phyloP scores from a whole-genome alignment of 169 alveolate genomes.

The Perkinsus marinus region DNA sequence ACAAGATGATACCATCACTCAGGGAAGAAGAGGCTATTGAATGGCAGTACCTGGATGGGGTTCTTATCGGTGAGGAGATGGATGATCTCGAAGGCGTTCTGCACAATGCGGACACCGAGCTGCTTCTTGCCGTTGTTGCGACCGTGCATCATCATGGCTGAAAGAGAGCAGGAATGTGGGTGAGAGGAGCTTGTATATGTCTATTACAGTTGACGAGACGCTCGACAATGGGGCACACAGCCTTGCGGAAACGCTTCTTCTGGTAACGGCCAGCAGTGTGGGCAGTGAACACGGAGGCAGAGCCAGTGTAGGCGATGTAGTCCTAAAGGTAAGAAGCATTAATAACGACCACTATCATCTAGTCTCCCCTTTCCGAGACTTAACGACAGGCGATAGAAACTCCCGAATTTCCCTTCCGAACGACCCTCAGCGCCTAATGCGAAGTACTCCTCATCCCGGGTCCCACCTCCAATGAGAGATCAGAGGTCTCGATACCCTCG shows the following conservation, averaged over 20 bases:
- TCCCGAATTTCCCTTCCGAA: not conserved
- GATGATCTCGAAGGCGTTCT: constrained; percentile 94
- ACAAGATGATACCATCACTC: not conserved
- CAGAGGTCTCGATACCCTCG: constrained; percentile 83
- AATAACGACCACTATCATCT: too few species aligned
- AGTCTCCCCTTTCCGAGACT: too few species aligned
- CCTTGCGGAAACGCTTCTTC: constrained; percentile 94
- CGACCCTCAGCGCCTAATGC: not conserved
- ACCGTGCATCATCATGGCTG: constrained; percentile 48
- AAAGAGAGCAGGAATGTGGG: not conserved
- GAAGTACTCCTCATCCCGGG: not conserved
- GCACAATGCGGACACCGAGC: constrained; percentile 91
- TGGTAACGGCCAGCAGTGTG: constrained; percentile 98
- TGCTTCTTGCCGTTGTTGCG: constrained; percentile 95
- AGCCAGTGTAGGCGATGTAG: constrained; percentile 79
- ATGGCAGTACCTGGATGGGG: constrained; percentile 78
- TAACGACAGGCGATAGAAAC: not conserved
- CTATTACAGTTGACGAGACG: constrained; percentile 75
- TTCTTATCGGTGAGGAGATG: constrained; percentile 89
- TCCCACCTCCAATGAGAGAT: constrained; percentile 67
- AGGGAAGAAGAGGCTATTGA: not conserved
- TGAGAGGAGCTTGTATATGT: not conserved
- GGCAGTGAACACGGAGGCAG: constrained; percentile 90
- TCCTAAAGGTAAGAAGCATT: constrained; percentile 49
- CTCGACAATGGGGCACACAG: constrained; percentile 97